These are phyloP conservation scores for Pleurotus tuoliensis DNA, from an alignment of 768 basidiomycete species.

Conservation along the genomic window DNA sequence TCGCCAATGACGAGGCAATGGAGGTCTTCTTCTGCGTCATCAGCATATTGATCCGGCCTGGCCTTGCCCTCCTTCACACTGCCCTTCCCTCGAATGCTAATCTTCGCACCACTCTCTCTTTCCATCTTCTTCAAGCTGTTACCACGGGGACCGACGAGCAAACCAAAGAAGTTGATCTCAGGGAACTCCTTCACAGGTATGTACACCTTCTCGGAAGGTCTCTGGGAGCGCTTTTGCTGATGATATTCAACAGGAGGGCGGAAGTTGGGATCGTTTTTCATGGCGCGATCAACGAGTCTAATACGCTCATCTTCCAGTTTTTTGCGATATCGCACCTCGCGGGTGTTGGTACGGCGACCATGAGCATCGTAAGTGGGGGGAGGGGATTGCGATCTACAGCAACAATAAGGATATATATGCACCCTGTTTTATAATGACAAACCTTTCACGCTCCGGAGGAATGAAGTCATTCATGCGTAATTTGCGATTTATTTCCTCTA, in stretches of 20 bases:
- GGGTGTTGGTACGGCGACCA: slow-evolving; percentile 96
- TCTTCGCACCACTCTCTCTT: slow-evolving; percentile 95
- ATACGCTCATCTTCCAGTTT: slow-evolving; percentile 92
- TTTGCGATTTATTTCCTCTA: slow-evolving; percentile 98
- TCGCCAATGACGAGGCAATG: slow-evolving; percentile 97
- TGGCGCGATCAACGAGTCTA: slow-evolving; percentile 88
- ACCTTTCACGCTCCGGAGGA: slow-evolving; percentile 94
- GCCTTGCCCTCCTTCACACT: slow-evolving; percentile 99
- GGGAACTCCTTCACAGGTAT: slow-evolving; percentile 99
- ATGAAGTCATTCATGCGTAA: slow-evolving; percentile 91
- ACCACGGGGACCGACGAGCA: slow-evolving; percentile 96
- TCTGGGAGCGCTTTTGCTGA: slow-evolving; percentile 88
- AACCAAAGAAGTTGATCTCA: slow-evolving; percentile 99
- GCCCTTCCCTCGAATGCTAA: slow-evolving; percentile 96
- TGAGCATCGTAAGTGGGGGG: slow-evolving; percentile 97
- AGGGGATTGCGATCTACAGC: slow-evolving; percentile 83
- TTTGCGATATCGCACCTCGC: slow-evolving; percentile 97
- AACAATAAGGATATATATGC: slow-evolving; percentile 20
- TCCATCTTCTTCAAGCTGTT: slow-evolving; percentile 99
- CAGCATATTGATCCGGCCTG: slow-evolving; percentile 88
- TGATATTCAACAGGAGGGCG: slow-evolving; percentile 96
- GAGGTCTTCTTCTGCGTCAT: slow-evolving; percentile 97
- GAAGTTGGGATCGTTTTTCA: slow-evolving; percentile 98
- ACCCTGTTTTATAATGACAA: slow-evolving; percentile 19
- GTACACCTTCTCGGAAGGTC: slow-evolving; percentile 97